phyloP scores from a whole-genome alignment of 148 eudicot genomes.

The Tetragonia tetragonoides region DNA sequence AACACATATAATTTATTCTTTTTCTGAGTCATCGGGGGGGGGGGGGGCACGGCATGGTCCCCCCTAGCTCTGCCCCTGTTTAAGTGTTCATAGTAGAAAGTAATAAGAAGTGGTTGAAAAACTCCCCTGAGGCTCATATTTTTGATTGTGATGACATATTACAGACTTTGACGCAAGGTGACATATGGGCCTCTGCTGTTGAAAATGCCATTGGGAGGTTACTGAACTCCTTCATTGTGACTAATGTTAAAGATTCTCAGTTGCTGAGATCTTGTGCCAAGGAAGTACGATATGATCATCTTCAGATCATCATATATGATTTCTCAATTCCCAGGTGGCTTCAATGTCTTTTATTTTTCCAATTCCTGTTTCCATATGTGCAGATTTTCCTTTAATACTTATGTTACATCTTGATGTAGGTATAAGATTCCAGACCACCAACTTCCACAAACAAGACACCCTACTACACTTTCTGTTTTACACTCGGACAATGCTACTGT shows the following conservation, averaged over 20 bases:
- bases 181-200: slow-evolving; percentile 76
- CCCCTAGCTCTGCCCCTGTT: not conserved
- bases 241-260: slow-evolving; percentile 72
- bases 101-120: not conserved
- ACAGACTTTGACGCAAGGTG: slow-evolving; percentile 75
- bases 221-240: slow-evolving; percentile 88
- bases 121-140: not conserved
- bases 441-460: slow-evolving; percentile 85
- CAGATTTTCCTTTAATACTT: slow-evolving; percentile 3
- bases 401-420: slow-evolving; percentile 41
- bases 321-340: slow-evolving; percentile 70
- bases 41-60: too few species aligned
- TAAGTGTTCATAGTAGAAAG: not conserved
- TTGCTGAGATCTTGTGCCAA: slow-evolving; percentile 67
- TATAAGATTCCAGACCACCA: slow-evolving; percentile 60
- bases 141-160: not conserved
- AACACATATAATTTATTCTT: too few species aligned
- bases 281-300: slow-evolving; percentile 61
- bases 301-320: slow-evolving; percentile 75
- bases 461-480: slow-evolving; percentile 62
- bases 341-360: not conserved
- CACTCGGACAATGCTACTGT: slow-evolving; percentile 72
- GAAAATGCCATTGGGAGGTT: slow-evolving; percentile 80
- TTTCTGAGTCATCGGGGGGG: too few species aligned
- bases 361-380: not conserved